These are phyloP conservation scores for Arctium minus DNA, from an alignment of 129 eudicot genomes.

Conservation along the genomic window DNA sequence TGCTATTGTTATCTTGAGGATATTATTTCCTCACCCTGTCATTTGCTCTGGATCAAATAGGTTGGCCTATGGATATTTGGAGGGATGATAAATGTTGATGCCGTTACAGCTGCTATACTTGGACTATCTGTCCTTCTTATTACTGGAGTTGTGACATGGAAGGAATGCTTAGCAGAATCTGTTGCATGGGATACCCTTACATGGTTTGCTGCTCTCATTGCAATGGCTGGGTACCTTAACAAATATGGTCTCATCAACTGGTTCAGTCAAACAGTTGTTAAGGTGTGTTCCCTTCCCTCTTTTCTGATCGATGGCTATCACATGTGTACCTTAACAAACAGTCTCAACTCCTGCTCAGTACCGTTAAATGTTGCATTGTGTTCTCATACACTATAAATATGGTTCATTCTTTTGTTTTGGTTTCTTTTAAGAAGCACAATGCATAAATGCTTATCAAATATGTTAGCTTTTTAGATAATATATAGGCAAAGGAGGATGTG, in stretches of 20 bases:
- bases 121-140: slow-evolving; percentile 86
- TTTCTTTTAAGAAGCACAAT: no score
- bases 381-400: no score
- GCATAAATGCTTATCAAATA: no score
- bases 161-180: slow-evolving; percentile 88
- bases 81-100: slow-evolving; percentile 71
- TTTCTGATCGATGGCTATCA: neutral
- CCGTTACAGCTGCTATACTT: slow-evolving; percentile 97
- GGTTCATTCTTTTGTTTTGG: no score
- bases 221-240: slow-evolving; percentile 99
- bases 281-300: slow-evolving; percentile 37
- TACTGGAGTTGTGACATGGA: slow-evolving; percentile 97
- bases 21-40: neutral
- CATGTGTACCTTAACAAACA: neutral
- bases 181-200: slow-evolving; percentile 99
- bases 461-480: no score
- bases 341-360: no score
- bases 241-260: slow-evolving; percentile 96
- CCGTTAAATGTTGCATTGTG: no score
- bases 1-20: neutral
- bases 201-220: slow-evolving; percentile 99
- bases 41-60: slow-evolving; percentile 30
- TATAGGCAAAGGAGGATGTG: no score
- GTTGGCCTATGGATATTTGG: slow-evolving; percentile 98
- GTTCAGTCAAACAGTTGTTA: slow-evolving; percentile 95